These are phyloP conservation scores for Venturia carpophila DNA, from an alignment of 2,329 filamentous ascomycete species.

Conservation along the genomic window DNA sequence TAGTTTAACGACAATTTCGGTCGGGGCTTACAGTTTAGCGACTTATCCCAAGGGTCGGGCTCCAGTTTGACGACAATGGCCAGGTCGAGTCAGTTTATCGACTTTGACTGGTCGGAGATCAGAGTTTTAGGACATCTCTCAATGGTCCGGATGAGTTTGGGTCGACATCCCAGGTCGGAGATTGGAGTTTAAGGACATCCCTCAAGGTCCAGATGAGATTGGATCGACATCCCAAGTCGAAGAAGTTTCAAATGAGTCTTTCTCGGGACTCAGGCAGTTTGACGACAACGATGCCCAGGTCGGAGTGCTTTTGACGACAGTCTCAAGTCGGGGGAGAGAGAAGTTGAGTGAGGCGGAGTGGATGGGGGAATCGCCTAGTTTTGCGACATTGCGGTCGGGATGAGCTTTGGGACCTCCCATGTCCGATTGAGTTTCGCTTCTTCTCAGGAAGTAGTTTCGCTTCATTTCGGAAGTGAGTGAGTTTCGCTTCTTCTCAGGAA, in stretches of 20 bases:
- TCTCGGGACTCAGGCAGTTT: background rate
- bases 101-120: background rate
- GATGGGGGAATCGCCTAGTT: background rate
- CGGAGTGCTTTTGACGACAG: background rate
- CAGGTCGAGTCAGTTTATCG: background rate
- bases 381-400: conserved; percentile 1
- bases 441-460: no score
- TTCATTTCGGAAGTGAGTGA: no score
- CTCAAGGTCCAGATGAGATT: background rate
- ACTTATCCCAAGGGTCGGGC: background rate
- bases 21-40: background rate
- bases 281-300: background rate
- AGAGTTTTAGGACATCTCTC: background rate
- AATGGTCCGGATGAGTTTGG: background rate
- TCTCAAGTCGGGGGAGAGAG: background rate
- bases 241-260: background rate
- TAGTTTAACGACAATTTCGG: conserved; percentile 6
- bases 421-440: background rate
- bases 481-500: no score
- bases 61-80: no score
- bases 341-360: background rate
- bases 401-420: background rate
- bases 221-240: background rate
- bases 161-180: background rate
- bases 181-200: background rate